Conservation (phyloP, 306 rosid species). For the Castanea crenata region DNA sequence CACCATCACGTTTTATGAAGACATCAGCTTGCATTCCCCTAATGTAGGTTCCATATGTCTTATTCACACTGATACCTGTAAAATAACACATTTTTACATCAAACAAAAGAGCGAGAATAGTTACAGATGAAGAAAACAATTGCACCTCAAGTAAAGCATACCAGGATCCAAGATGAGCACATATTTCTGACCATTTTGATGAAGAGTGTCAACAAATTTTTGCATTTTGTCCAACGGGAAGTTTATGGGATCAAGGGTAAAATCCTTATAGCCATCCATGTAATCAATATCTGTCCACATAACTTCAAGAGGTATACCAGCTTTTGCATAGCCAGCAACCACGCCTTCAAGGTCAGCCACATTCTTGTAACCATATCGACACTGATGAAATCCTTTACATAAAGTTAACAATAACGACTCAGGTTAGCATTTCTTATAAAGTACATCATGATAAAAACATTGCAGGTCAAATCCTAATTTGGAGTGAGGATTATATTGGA, state of each 20-base stretch:
- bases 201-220: slow-evolving; percentile 53
- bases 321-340: slow-evolving; percentile 69
- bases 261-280: slow-evolving; percentile 86
- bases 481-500: neutral
- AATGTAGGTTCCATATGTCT: slow-evolving; percentile 53
- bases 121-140: neutral
- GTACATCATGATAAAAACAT: neutral
- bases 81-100: neutral
- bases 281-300: slow-evolving; percentile 55
- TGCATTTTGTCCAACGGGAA: slow-evolving; percentile 66
- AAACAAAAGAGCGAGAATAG: neutral
- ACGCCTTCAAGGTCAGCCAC: slow-evolving; percentile 60
- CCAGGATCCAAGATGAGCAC: slow-evolving; percentile 87
- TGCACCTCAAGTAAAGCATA: slow-evolving; percentile 21
- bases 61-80: slow-evolving; percentile 67
- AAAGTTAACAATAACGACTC: neutral
- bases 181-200: slow-evolving; percentile 76
- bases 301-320: slow-evolving; percentile 55
- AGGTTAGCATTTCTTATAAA: slow-evolving; percentile 5
- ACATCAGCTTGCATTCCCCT: slow-evolving; percentile 70
- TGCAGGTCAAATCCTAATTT: neutral
- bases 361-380: slow-evolving; percentile 79
- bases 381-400: slow-evolving; percentile 79
- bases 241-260: slow-evolving; percentile 84
- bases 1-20: slow-evolving; percentile 62